phyloP scores from a whole-genome alignment of 139 green algal genomes.

The Desmodesmus armatus region DNA sequence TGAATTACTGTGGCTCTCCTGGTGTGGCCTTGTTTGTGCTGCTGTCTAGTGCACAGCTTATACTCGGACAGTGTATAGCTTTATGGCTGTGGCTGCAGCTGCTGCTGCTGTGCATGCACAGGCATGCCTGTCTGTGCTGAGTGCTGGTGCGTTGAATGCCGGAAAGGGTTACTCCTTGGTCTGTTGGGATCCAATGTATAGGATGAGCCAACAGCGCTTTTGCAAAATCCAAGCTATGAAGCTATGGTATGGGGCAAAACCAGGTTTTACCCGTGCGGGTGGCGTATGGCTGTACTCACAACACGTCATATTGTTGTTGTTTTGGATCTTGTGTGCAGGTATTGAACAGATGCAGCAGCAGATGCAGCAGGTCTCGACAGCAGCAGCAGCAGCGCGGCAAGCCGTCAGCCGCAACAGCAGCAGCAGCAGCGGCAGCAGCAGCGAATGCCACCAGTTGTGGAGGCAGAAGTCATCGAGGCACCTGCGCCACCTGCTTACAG shows the following conservation, averaged over 20 bases:
- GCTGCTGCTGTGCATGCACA: background rate
- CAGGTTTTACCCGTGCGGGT: too few species aligned
- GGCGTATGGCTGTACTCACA: too few species aligned
- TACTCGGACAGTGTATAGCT: background rate
- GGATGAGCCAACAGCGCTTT: too few species aligned
- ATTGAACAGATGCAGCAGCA: conserved; percentile 11
- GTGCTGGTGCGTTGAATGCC: too few species aligned
- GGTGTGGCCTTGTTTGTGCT: background rate
- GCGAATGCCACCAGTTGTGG: background rate
- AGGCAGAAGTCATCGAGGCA: background rate
- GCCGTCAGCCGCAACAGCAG: conserved; percentile 5
- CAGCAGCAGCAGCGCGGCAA: background rate
- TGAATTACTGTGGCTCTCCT: background rate
- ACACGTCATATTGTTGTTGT: too few species aligned
- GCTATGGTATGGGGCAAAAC: too few species aligned
- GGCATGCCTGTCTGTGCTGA: background rate
- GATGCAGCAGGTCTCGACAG: conserved; percentile 25
- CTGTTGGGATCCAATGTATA: too few species aligned
- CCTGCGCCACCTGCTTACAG: background rate
- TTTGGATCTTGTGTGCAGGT: conserved; percentile 16
- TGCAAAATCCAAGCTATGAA: too few species aligned
- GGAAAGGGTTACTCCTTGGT: too few species aligned
- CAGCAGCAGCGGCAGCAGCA: background rate
- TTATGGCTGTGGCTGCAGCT: background rate
- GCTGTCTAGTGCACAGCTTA: background rate